A percentile compares a stretch with the other conserved stretches of the same genome.
Conservation (phyloP, 2,329 filamentous ascomycete genomes). For the Clarireedia paspali region DNA sequence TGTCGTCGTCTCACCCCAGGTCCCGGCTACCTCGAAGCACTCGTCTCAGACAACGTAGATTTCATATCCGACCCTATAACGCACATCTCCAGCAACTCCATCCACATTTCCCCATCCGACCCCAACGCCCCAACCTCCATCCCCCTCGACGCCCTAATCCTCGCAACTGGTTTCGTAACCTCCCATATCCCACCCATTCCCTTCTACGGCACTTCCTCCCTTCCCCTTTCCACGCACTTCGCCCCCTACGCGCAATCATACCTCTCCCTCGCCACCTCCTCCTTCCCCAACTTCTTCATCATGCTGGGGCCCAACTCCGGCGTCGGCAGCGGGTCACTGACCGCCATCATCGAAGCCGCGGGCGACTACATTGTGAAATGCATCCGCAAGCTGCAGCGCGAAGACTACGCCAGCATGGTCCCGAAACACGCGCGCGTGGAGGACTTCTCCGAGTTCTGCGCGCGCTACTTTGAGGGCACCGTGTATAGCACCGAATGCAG, state of each 20-base stretch:
- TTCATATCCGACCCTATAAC: constrained; percentile 38
- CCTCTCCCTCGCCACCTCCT: constrained; percentile 19
- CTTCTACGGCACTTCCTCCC: constrained; percentile 20
- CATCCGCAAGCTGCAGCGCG: constrained; percentile 34
- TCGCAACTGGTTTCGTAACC: constrained; percentile 32
- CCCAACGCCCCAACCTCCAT: neutral
- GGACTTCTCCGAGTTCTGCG: constrained; percentile 43
- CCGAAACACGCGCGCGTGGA: constrained; percentile 39
- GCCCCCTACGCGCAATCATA: constrained; percentile 27
- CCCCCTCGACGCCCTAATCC: constrained; percentile 33
- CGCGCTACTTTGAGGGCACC: constrained; percentile 45
- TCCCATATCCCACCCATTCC: constrained; percentile 21
- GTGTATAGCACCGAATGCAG: constrained; percentile 38
- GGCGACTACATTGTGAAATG: constrained; percentile 25
- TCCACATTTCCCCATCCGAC: constrained; percentile 18
- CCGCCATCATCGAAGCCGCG: constrained; percentile 21
- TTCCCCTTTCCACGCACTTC: constrained; percentile 19
- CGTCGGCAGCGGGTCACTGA: constrained; percentile 22
- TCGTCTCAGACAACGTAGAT: constrained; percentile 32
- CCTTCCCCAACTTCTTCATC: constrained; percentile 27
- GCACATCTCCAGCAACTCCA: constrained; percentile 31
- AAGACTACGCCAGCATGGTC: constrained; percentile 38
- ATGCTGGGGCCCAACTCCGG: constrained; percentile 25
- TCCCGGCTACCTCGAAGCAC: constrained; percentile 34
- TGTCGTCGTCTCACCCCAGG: constrained; percentile 37